phyloP scores from a whole-genome alignment of 768 basidiomycete genomes.

The Tricholoma bakamatsutake region DNA sequence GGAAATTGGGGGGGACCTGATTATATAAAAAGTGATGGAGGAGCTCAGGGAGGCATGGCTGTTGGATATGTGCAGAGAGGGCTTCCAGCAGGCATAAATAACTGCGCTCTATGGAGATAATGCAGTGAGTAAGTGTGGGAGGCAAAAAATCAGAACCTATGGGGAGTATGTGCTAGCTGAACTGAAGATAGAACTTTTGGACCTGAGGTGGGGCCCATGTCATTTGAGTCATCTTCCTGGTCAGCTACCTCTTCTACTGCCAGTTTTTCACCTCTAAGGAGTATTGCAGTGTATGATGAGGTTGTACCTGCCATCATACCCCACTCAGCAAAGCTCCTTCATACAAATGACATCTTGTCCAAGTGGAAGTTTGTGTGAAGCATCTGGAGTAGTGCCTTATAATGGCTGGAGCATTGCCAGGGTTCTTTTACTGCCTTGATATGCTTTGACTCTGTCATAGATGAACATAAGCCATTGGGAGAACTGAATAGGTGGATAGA shows the following conservation, averaged over 20 bases:
- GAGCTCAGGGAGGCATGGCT: not conserved
- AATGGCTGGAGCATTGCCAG: not conserved
- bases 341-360: not conserved
- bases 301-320: not conserved
- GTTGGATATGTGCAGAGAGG: not conserved
- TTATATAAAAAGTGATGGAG: not conserved
- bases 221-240: not conserved
- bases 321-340: not conserved
- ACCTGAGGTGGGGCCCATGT: not conserved
- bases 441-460: no score
- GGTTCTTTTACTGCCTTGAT: not conserved
- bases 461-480: no score
- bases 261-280: not conserved
- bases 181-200: not conserved
- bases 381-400: not conserved
- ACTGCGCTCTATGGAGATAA: no score
- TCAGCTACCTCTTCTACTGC: not conserved
- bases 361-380: not conserved
- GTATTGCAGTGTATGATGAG: not conserved
- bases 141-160: no score
- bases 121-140: no score
- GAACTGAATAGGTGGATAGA: conserved; percentile 14
- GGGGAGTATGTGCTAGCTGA: not conserved
- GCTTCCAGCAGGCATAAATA: no score
- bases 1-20: not conserved